A percentile compares a stretch with the other conserved stretches of the same genome.
Conservation (phyloP, 306 rosid genomes). For the Cucumis melo region DNA sequence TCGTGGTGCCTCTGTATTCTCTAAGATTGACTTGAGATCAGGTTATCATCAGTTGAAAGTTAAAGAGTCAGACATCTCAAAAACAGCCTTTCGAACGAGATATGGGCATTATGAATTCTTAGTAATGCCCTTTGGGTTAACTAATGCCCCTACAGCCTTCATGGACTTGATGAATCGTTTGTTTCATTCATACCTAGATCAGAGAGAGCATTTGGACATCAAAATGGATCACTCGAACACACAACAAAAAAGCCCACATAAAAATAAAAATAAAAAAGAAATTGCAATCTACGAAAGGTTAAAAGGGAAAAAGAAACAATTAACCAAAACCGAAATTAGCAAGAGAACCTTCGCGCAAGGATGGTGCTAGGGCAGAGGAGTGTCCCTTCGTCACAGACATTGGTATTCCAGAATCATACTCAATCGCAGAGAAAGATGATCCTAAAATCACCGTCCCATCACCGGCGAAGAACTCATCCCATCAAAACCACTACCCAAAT, state of each 20-base stretch:
- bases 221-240: not conserved
- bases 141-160: no score
- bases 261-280: not conserved
- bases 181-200: no score
- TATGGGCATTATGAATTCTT: no score
- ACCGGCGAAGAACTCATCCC: conserved; percentile 14
- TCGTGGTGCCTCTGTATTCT: no score
- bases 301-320: not conserved
- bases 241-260: not conserved
- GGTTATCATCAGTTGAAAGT: no score
- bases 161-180: no score
- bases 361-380: conserved; percentile 25
- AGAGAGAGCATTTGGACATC: not conserved
- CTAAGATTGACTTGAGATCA: no score
- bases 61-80: no score
- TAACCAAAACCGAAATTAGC: not conserved
- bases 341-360: conserved; percentile 33
- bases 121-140: no score
- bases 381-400: conserved; percentile 45
- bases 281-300: not conserved
- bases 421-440: conserved; percentile 28
- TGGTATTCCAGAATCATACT: conserved; percentile 71
- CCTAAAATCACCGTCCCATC: conserved; percentile 24
- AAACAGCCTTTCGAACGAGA: no score
- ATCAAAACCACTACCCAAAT: conserved; percentile 17